A percentile compares a stretch with the other conserved stretches of the same genome.
phyloP scores from a whole-genome alignment of 345 rosid species.

The Arabidopsis arenosa region DNA sequence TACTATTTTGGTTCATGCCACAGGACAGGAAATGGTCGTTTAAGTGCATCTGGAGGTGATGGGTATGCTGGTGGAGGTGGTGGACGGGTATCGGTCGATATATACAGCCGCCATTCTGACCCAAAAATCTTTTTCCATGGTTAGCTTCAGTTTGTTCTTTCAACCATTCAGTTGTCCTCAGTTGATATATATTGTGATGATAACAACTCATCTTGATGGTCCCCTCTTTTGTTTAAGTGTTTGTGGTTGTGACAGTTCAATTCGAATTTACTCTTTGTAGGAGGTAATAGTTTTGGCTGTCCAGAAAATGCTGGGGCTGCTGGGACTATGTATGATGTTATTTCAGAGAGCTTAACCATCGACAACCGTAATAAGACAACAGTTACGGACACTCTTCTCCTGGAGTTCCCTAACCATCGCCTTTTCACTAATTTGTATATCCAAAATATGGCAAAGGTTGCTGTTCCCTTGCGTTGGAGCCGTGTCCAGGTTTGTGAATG shows the following conservation, averaged over 20 bases:
- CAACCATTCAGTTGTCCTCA: background rate
- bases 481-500: slow-evolving; percentile 89
- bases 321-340: slow-evolving; percentile 94
- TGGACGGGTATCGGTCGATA: slow-evolving; percentile 82
- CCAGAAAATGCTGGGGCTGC: slow-evolving; percentile 90
- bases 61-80: slow-evolving; percentile 99
- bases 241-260: slow-evolving; percentile 11
- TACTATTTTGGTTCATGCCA: slow-evolving; percentile 45
- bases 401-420: slow-evolving; percentile 92
- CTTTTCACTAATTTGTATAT: slow-evolving; percentile 89
- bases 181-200: background rate
- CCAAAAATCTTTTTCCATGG: slow-evolving; percentile 84
- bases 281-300: slow-evolving; percentile 86
- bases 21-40: slow-evolving; percentile 90
- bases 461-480: slow-evolving; percentile 98
- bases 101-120: slow-evolving; percentile 90
- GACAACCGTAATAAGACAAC: slow-evolving; percentile 79
- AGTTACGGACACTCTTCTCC: slow-evolving; percentile 81
- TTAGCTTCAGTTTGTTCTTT: slow-evolving; percentile 46
- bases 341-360: slow-evolving; percentile 80
- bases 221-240: background rate
- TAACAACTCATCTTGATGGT: slow-evolving; percentile 12
- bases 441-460: slow-evolving; percentile 77
- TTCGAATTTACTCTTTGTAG: slow-evolving; percentile 49
- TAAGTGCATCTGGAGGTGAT: slow-evolving; percentile 96